Base-by-base conservation (phyloP, 768 basidiomycete genomes). In the Auriscalpium microsporum region DNA sequence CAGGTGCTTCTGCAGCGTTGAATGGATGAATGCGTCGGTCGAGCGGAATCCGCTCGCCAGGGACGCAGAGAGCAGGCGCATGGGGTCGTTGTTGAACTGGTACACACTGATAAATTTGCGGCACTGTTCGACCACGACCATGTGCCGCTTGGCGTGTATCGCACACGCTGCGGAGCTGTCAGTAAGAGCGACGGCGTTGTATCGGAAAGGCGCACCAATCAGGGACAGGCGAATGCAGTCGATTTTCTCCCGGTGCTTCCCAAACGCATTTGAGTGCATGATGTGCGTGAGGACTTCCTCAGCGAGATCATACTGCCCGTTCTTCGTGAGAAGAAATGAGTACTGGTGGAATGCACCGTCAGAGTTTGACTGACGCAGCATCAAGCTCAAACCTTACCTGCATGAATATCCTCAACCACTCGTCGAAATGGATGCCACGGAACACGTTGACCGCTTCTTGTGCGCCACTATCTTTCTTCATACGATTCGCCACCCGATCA, bases 21-120 rank as follows among this genome's bases (percentile, higher is more conserved):
- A 79, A 1, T 81, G 81, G 59, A 89, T 84, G 70, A 93, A 77
- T 0, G 86, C 78, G 58, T 90, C 87, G 0, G 86, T 83, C 3
- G 86, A 75, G 28, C 76, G 76, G 4, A 86, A 62, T 0, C 91
- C 90, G 56, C 84, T 83, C 0, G 84, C 82, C 4, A 96, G 77
- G 0, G 80, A 79, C 0, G 87, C 86, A 4, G 86, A 65, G 19
- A 95, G 76, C 48, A 97, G 77, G 7, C 91, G 83, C 11, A 88
- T 71, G 0, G 92, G 86, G 44, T 94, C 91, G 52, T 92, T 88
- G 64, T 93, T 86, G 73, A 90, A 93, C 64, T 95, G 92, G 64
- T 92, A 75, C 0, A 72, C 70, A 35, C 79, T 83, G 55, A 89
- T 82, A 35, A 97, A 71, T 58, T 87, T 87, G 23, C 92, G 82